Conservation (phyloP, 1,139 yeast genomes). For the Hemisphaericaspora xylanilytica region DNA sequence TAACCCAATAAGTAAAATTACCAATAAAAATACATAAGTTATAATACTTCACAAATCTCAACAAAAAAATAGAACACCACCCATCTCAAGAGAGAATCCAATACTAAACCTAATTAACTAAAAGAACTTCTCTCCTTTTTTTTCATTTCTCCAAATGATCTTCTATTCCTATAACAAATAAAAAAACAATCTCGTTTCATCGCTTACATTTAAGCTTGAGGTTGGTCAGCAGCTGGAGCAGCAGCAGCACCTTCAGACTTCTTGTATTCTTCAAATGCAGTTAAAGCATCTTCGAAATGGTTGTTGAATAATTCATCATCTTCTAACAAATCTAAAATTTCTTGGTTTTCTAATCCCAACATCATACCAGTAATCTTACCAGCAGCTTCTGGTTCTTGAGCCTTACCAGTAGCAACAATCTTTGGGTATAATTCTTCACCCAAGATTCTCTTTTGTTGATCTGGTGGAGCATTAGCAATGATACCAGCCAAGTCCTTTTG, state of each 20-base stretch:
- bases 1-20: slow-evolving; percentile 23
- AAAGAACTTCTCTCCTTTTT: slow-evolving; percentile 2
- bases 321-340: slow-evolving; percentile 82
- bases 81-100: slow-evolving; percentile 6
- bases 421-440: slow-evolving; percentile 98
- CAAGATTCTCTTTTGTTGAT: slow-evolving; percentile 93
- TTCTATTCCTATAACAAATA: slow-evolving; percentile 4
- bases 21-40: slow-evolving; percentile 28
- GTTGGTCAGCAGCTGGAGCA: slow-evolving; percentile 18
- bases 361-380: slow-evolving; percentile 99
- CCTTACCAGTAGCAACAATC: slow-evolving; percentile 86
- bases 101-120: not conserved
- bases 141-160: not conserved
- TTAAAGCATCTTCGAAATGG: slow-evolving; percentile 92
- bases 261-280: slow-evolving; percentile 88
- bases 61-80: slow-evolving; percentile 9
- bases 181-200: not conserved
- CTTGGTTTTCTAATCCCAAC: slow-evolving; percentile 91
- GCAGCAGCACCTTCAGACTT: slow-evolving; percentile 38
- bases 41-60: slow-evolving; percentile 18
- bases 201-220: slow-evolving; percentile 20
- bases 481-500: slow-evolving; percentile 54
- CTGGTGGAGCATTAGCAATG: slow-evolving; percentile 67
- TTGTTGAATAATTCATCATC: slow-evolving; percentile 87
- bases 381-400: slow-evolving; percentile 88